Percentiles rank a stretch among this genome's conserved stretches.
Evolutionary conservation across 768 basidiomycete genomes (phyloP).

Genomic region (Boletus barrowsii): DNA sequence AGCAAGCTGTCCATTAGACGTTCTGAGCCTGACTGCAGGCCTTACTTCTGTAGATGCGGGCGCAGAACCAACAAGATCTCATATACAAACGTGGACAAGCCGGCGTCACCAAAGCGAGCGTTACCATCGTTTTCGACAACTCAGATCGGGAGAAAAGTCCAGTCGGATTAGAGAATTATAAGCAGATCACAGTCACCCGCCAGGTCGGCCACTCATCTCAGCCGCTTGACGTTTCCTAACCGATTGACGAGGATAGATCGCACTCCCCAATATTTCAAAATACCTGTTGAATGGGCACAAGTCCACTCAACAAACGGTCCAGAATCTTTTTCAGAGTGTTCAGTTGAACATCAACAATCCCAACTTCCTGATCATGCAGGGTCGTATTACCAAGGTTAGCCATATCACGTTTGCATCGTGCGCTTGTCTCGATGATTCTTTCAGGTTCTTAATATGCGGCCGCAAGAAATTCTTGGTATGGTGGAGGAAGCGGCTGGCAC

Average conservation of each 20-base stretch:
- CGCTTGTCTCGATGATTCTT: not conserved
- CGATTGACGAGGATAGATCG: slow-evolving; percentile 55
- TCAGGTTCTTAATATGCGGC: slow-evolving; percentile 92
- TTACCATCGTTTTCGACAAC: slow-evolving; percentile 99
- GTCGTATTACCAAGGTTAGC: slow-evolving; percentile 92
- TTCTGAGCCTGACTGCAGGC: not conserved
- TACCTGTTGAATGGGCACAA: slow-evolving; percentile 97
- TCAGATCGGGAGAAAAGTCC: slow-evolving; percentile 85
- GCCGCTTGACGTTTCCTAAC: not conserved
- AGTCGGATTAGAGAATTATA: slow-evolving; percentile 69
- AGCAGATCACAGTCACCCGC: slow-evolving; percentile 95
- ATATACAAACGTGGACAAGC: slow-evolving; percentile 99
- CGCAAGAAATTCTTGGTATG: slow-evolving; percentile 96
- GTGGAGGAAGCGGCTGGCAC: slow-evolving; percentile 98
- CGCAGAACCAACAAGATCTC: slow-evolving; percentile 92
- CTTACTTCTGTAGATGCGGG: slow-evolving; percentile 69
- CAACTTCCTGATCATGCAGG: slow-evolving; percentile 99
- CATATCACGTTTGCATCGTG: not conserved
- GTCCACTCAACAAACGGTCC: slow-evolving; percentile 77
- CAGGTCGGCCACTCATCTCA: slow-evolving; percentile 55
- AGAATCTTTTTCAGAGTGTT: slow-evolving; percentile 92
- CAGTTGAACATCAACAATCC: slow-evolving; percentile 99
- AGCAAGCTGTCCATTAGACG: slow-evolving; percentile 14
- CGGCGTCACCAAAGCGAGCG: slow-evolving; percentile 93
- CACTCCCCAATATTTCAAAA: slow-evolving; percentile 89